Conservation (phyloP, 108 stramenopile genomes). For the Licmophora abbreviata region DNA sequence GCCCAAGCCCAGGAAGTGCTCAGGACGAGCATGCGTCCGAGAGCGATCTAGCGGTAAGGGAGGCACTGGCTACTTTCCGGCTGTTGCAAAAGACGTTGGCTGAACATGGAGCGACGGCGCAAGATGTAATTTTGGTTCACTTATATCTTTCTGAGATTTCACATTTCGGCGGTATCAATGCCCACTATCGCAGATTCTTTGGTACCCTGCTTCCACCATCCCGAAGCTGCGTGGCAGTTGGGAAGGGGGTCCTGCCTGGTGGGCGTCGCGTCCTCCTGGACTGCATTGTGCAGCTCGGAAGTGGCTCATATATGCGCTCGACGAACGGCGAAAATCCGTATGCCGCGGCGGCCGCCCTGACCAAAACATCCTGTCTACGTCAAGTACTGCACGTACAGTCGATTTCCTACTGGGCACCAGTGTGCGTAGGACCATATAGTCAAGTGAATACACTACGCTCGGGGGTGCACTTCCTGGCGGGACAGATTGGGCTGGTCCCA, state of each 20-base stretch:
- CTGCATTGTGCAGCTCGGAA: constrained; percentile 60
- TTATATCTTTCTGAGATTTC: constrained; percentile 86
- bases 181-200: constrained; percentile 79
- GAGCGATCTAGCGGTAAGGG: constrained; percentile 48
- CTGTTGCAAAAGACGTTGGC: constrained; percentile 27
- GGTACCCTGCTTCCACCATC: constrained; percentile 67
- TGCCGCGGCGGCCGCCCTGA: constrained; percentile 31
- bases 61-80: constrained; percentile 40
- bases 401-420: constrained; percentile 92
- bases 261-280: constrained; percentile 77
- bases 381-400: constrained; percentile 93
- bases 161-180: constrained; percentile 86
- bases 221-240: constrained; percentile 77
- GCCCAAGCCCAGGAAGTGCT: constrained; percentile 28
- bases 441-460: constrained; percentile 87
- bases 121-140: constrained; percentile 89
- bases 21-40: constrained; percentile 20
- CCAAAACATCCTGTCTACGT: constrained; percentile 44
- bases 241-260: constrained; percentile 50
- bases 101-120: constrained; percentile 28
- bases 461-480: constrained; percentile 79
- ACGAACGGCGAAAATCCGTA: constrained; percentile 15
- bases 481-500: constrained; percentile 90
- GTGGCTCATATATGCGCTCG: constrained; percentile 59
- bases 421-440: constrained; percentile 97